Evolutionary conservation across 169 alveolate species (phyloP).

Genomic region (Hammondia hammondi): DNA sequence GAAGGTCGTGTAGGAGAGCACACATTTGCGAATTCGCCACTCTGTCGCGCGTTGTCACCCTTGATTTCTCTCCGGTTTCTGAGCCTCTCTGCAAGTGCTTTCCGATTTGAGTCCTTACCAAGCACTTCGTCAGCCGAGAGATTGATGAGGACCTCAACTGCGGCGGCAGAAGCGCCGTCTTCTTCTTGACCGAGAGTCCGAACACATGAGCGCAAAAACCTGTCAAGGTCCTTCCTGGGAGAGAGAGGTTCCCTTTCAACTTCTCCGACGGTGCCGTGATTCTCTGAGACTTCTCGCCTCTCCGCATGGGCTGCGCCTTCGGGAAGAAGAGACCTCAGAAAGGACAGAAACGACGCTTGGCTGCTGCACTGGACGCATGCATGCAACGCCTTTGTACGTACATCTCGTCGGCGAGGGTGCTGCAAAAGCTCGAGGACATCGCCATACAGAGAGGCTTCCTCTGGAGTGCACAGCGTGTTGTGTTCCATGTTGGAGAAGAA

Average conservation of each 20-base stretch:
- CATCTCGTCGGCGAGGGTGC: background rate
- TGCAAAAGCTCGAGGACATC: conserved; percentile 2
- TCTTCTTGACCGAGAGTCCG: background rate
- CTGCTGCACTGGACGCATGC: conserved; percentile 37
- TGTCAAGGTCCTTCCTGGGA: background rate
- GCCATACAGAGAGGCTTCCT: background rate
- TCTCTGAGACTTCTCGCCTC: background rate
- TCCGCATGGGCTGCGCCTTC: background rate
- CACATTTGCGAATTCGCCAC: no score
- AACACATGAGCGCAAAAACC: background rate
- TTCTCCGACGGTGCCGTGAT: background rate
- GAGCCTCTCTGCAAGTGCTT: background rate
- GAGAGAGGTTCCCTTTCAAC: background rate
- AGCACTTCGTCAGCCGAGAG: conserved; percentile 9
- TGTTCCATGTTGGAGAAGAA: background rate
- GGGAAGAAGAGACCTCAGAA: background rate
- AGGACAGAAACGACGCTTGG: background rate
- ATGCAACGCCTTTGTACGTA: conserved; percentile 2
- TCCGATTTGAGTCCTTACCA: background rate
- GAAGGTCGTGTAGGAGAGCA: no score
- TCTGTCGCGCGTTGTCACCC: no score
- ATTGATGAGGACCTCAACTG: conserved; percentile 1
- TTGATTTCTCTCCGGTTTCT: background rate
- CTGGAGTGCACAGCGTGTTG: background rate
- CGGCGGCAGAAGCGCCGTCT: conserved; percentile 27